Conservation (phyloP, 345 rosid species). For the Diplotaxis tenuifolia region DNA sequence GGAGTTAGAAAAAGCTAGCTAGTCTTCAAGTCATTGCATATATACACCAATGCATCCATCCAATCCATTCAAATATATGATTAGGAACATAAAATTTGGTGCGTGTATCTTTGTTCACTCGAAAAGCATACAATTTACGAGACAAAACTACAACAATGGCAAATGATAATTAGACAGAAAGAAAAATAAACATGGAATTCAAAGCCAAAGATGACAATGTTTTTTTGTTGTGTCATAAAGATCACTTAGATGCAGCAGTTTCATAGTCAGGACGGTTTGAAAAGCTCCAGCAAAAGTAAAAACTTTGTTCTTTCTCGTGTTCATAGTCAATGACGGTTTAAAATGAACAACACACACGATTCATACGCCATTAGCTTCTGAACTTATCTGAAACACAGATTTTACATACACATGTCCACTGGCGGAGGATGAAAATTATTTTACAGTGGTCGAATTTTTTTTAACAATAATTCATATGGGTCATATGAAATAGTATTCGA, state of each 20-base stretch:
- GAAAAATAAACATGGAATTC: not conserved
- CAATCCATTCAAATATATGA: no score
- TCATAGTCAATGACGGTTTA: no score
- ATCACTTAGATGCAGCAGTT: conserved; percentile 50
- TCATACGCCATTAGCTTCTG: no score
- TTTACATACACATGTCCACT: no score
- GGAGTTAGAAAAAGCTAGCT: not conserved
- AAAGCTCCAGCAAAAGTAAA: conserved; percentile 87
- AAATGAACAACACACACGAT: no score
- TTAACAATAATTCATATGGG: no score
- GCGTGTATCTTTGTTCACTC: conserved; percentile 28
- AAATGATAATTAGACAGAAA: conserved; percentile 11
- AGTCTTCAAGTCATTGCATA: conserved; percentile 4
- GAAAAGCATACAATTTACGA: conserved; percentile 12
- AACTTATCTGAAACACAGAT: no score
- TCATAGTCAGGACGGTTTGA: conserved; percentile 83
- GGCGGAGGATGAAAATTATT: no score
- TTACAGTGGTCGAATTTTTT: no score
- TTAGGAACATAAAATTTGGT: no score
- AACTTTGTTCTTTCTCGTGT: conserved; percentile 72
- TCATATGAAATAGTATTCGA: not conserved
- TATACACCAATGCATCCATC: conserved; percentile 20
- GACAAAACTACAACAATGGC: conserved; percentile 17
- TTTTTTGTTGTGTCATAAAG: conserved; percentile 1
- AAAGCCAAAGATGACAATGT: conserved; percentile 11